These are phyloP conservation scores for Claviceps maximensis DNA, from an alignment of 2,329 filamentous ascomycete genomes.

Conservation along the genomic window DNA sequence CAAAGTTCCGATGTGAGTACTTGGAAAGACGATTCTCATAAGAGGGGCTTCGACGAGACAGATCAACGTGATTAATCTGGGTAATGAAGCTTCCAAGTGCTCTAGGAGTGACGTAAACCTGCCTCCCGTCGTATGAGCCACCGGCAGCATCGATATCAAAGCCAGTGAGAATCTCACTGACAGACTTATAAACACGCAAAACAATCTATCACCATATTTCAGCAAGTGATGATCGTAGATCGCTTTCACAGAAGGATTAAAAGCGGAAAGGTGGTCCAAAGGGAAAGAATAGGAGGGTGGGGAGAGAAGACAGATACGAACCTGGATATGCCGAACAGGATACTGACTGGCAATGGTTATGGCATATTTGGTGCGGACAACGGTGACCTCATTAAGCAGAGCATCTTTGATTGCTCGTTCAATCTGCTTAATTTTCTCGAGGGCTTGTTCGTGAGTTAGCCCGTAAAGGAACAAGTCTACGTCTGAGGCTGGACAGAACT, in stretches of 20 bases:
- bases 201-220: constrained; percentile 46
- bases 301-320: constrained; percentile 12
- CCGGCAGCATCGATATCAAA: constrained; percentile 83
- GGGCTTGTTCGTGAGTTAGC: constrained; percentile 59
- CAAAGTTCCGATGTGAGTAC: constrained; percentile 73
- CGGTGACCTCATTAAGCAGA: constrained; percentile 70
- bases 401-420: constrained; percentile 63
- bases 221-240: neutral
- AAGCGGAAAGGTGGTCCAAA: neutral
- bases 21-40: constrained; percentile 82
- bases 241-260: neutral
- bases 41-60: constrained; percentile 67
- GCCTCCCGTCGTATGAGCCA: constrained; percentile 61
- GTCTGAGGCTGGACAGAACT: constrained; percentile 70
- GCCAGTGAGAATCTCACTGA: constrained; percentile 74
- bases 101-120: constrained; percentile 67
- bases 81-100: constrained; percentile 69
- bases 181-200: constrained; percentile 68
- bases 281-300: too few relatives aligned
- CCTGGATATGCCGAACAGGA: constrained; percentile 65
- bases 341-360: constrained; percentile 79
- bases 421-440: constrained; percentile 75
- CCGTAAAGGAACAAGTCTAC: constrained; percentile 80
- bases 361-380: constrained; percentile 74
- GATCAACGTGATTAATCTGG: constrained; percentile 68